These are phyloP conservation scores for Hydnomerulius pinastri DNA, from an alignment of 768 basidiomycete species.

Conservation along the genomic window DNA sequence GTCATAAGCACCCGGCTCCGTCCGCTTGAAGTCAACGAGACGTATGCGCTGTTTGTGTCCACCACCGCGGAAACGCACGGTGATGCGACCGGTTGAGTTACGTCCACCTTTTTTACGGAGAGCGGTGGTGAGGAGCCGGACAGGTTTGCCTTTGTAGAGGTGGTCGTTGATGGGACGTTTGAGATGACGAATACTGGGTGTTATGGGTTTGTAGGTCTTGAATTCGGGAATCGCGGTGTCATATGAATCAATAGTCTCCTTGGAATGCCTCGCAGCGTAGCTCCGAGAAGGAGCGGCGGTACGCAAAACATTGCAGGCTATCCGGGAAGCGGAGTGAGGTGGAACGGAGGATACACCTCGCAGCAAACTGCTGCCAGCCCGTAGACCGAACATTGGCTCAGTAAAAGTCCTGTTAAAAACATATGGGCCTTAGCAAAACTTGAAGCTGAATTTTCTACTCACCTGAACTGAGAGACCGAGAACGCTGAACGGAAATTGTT, in stretches of 20 bases:
- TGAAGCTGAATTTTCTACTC: neutral
- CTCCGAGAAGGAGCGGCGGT: constrained; percentile 18
- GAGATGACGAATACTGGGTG: constrained; percentile 85
- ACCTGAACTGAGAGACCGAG: neutral
- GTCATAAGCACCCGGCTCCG: constrained; percentile 79
- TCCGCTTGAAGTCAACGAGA: constrained; percentile 80
- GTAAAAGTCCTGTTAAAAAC: neutral
- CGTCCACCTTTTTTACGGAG: constrained; percentile 86
- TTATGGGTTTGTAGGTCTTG: constrained; percentile 90
- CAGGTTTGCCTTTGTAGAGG: constrained; percentile 82
- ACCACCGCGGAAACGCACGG: constrained; percentile 87
- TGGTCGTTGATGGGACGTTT: constrained; percentile 81
- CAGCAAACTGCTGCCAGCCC: constrained; percentile 16
- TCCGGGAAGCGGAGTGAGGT: constrained; percentile 3
- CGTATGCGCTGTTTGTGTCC: constrained; percentile 89
- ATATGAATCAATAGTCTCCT: constrained; percentile 34
- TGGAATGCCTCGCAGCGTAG: constrained; percentile 38
- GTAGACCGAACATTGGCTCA: constrained; percentile 20
- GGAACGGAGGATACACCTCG: constrained; percentile 13
- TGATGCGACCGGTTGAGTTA: constrained; percentile 80
- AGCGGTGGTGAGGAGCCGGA: constrained; percentile 79
- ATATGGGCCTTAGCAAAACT: neutral
- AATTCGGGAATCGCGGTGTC: constrained; percentile 55
- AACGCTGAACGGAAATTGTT: constrained; percentile 5
- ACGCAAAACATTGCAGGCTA: constrained; percentile 8